phyloP scores from a whole-genome alignment of 306 rosid species.

The Trifolium fragiferum region DNA sequence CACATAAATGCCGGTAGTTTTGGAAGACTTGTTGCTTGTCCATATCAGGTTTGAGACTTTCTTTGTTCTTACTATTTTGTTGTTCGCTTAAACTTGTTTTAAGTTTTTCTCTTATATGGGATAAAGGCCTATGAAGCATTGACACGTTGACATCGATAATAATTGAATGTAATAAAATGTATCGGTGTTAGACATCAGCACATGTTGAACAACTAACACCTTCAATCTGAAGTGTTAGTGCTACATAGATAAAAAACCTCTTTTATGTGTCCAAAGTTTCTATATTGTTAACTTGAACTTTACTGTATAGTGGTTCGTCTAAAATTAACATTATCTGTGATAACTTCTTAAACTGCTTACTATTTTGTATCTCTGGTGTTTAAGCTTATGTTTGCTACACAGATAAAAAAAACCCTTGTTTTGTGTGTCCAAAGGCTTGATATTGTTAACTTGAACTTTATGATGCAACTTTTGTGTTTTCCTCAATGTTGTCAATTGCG shows the following conservation, averaged over 20 bases:
- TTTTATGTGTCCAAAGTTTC: constrained; percentile 17
- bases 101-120: background rate
- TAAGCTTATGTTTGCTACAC: too few species aligned
- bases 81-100: background rate
- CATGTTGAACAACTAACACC: background rate
- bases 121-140: background rate
- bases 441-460: constrained; percentile 31
- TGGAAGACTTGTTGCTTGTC: constrained; percentile 69
- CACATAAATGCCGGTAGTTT: constrained; percentile 59
- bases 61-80: background rate
- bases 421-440: constrained; percentile 20
- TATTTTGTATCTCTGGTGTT: too few species aligned
- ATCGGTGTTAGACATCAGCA: background rate
- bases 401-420: background rate
- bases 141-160: background rate
- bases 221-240: background rate
- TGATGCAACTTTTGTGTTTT: background rate
- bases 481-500: background rate
- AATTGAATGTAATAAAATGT: background rate
- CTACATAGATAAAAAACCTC: background rate
- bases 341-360: too few species aligned
- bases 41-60: constrained; percentile 63
- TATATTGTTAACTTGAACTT: constrained; percentile 28
- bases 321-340: too few species aligned
- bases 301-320: too few species aligned